A percentile compares a stretch with the other conserved stretches of the same genome.
phyloP scores from a whole-genome alignment of 495 filamentous ascomycete species.

The Stereocaulon alpinum region DNA sequence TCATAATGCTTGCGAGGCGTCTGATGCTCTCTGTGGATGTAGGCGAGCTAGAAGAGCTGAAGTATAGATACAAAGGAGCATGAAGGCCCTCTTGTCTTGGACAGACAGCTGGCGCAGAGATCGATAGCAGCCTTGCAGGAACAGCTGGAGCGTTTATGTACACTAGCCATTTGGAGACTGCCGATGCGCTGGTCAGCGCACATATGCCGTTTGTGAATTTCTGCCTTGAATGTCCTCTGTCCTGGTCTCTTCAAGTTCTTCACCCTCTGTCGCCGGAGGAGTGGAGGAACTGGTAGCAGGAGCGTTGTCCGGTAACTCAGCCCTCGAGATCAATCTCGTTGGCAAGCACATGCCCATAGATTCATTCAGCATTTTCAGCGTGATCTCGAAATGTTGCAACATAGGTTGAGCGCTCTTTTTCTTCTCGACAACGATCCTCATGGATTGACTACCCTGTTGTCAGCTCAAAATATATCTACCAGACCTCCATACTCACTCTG shows the following conservation, averaged over 20 bases:
- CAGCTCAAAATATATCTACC: background rate
- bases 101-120: too few species aligned
- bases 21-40: conserved; percentile 39
- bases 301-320: background rate
- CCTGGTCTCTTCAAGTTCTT: too few species aligned
- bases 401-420: conserved; percentile 28
- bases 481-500: conserved; percentile 27
- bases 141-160: too few species aligned
- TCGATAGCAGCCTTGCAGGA: too few species aligned
- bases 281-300: too few species aligned
- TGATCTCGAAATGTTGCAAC: conserved; percentile 52
- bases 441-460: conserved; percentile 4
- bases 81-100: conserved; percentile 15
- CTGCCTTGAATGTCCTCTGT: too few species aligned
- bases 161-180: too few species aligned
- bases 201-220: background rate
- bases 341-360: conserved; percentile 55
- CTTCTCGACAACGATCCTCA: conserved; percentile 24
- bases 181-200: too few species aligned
- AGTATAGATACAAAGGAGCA: conserved; percentile 44
- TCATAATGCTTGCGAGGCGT: conserved; percentile 29
- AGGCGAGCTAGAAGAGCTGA: conserved; percentile 35
- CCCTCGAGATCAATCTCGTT: conserved; percentile 1
- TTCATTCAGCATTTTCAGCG: conserved; percentile 61
- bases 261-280: too few species aligned